Evolutionary conservation across 495 filamentous ascomycete genomes (phyloP), one percentile per base, ranked within the genome.

Genomic region (Daldinia bambusicola): DNA sequence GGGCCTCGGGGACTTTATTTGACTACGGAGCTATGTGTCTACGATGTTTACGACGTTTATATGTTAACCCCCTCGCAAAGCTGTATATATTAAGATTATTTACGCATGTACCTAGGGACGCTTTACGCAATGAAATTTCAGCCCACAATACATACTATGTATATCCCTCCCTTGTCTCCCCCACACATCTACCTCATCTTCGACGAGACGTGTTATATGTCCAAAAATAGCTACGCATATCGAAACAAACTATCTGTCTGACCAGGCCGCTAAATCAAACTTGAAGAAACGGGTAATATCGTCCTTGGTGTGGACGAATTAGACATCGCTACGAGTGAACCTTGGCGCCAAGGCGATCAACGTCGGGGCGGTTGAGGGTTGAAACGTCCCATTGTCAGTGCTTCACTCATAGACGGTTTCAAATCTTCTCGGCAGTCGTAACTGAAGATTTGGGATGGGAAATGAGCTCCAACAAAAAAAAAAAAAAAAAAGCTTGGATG

Each of bases 301-400:
- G 31, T 57, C n/a, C 30, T 52, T 63, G 53, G 26, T 65, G 61
- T 31, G 12, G 10, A 38, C 55, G 60, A 69, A 72, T 65, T 20
- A 37, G 16, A 52, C 30, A 30, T 51, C 40, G 18, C 32, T 12
- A 32, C 55, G 34, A 34, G 10, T 18, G 26, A 43, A 61, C 18
- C 70, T 72, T 68, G 70, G 70, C 70, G 70, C 70, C 70, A 72
- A 72, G 70, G 22, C 48, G 61, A 69, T 68, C 64, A 61, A 34
- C 65, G 41, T 45, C 31, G 18, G 18, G 26, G 56, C 13, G 18
- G 61, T 57, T 57, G 60, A 58, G 51, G 40, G 10, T 65, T 72
- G 70, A 72, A 72, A 72, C 70, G 50, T 63, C 40, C 6, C 56
- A 51, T 45, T 31, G 55, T 64, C 48, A 30, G 63, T 63, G 69